Evolutionary conservation across 495 filamentous ascomycete species (phyloP).

Genomic region (Aspergillus baeticus): DNA sequence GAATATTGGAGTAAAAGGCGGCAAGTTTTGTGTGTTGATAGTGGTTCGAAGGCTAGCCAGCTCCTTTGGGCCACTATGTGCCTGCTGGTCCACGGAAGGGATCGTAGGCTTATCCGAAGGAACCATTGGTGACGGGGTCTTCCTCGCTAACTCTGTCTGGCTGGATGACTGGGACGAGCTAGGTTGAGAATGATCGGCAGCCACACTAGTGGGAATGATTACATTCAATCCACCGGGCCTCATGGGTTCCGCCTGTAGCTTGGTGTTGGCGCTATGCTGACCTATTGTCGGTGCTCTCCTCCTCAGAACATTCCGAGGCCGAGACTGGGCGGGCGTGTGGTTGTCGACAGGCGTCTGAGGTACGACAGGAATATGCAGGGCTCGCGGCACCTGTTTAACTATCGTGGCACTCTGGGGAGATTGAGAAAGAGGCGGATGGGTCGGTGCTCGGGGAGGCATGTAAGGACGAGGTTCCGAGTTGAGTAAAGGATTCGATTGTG

Average conservation of each 20-base stretch:
- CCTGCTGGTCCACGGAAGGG: conserved; percentile 18
- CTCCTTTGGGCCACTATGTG: conserved; percentile 36
- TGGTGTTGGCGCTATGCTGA: conserved; percentile 27
- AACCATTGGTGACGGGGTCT: conserved; percentile 9
- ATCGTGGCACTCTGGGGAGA: conserved; percentile 8
- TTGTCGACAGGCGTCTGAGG: conserved; percentile 10
- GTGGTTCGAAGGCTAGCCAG: conserved; percentile 45
- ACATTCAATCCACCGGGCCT: conserved; percentile 34
- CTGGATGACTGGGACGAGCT: conserved; percentile 3
- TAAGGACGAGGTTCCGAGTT: conserved; percentile 29
- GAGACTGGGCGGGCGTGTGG: conserved; percentile 20
- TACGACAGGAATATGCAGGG: conserved; percentile 19
- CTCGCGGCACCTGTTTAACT: conserved; percentile 19
- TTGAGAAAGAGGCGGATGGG: conserved; percentile 14
- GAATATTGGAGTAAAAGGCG: conserved; percentile 64
- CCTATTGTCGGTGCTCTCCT: conserved; percentile 44
- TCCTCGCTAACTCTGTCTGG: conserved; percentile 4
- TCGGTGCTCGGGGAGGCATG: conserved; percentile 33
- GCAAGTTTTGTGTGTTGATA: conserved; percentile 55
- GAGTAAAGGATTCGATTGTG: conserved; percentile 21
- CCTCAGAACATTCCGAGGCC: conserved; percentile 42
- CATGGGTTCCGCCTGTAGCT: conserved; percentile 4
- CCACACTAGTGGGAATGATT: conserved; percentile 31
- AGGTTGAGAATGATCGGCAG: conserved; percentile 10
- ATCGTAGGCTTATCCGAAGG: conserved; percentile 14